Percentiles rank a stretch among this genome's conserved stretches.
phyloP scores from a whole-genome alignment of 2,329 filamentous ascomycete genomes.

The Polytolypa hystricis region DNA sequence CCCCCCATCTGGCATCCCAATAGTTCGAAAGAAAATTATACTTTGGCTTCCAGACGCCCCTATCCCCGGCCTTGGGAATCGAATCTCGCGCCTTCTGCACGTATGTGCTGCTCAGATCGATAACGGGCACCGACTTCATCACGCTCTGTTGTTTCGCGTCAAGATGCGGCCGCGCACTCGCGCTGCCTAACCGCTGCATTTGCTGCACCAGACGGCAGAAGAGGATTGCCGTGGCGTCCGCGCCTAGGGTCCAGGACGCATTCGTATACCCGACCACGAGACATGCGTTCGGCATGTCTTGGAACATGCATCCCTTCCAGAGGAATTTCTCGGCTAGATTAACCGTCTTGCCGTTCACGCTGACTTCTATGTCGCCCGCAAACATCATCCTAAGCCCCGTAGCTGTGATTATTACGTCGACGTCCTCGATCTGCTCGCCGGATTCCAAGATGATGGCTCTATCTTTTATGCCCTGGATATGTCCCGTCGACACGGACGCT shows the following conservation, averaged over 20 bases:
- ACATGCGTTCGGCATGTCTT: constrained; percentile 33
- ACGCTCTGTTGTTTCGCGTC: constrained; percentile 8
- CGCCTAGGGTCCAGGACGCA: constrained; percentile 35
- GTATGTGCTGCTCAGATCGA: constrained; percentile 33
- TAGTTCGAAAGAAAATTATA: no score
- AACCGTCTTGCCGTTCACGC: constrained; percentile 28
- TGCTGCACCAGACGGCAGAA: constrained; percentile 26
- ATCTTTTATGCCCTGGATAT: constrained; percentile 40
- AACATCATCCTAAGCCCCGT: constrained; percentile 34
- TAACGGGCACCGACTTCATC: constrained; percentile 20
- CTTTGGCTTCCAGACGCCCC: no score
- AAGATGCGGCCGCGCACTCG: constrained; percentile 21
- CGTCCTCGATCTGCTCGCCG: constrained; percentile 29
- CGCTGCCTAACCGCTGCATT: constrained; percentile 18
- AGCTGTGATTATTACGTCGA: constrained; percentile 35
- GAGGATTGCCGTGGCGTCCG: constrained; percentile 33
- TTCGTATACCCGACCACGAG: constrained; percentile 35
- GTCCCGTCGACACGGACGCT: constrained; percentile 44
- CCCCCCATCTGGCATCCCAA: no score
- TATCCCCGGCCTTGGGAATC: constrained; percentile 30
- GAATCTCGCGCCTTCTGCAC: constrained; percentile 22
- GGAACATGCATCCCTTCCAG: constrained; percentile 35
- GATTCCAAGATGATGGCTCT: constrained; percentile 39
- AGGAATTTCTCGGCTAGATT: constrained; percentile 26
- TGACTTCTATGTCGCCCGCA: constrained; percentile 25